phyloP scores from a whole-genome alignment of 768 basidiomycete species.

The Leccinum boreale region DNA sequence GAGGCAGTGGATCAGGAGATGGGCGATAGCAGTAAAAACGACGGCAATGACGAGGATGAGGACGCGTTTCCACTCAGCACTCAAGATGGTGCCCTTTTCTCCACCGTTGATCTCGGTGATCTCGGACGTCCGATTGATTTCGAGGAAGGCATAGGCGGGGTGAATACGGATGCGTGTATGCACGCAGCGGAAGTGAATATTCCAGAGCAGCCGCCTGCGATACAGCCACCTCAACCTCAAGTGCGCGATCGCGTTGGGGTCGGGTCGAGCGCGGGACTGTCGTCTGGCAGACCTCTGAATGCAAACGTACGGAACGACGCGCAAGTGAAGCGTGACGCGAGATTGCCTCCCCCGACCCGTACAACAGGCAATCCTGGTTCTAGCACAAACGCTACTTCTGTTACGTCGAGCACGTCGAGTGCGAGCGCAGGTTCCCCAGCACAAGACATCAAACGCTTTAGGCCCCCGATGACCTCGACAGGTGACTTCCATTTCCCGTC shows the following conservation, averaged over 20 bases:
- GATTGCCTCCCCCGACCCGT: background rate
- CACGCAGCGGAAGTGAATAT: background rate
- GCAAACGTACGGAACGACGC: background rate
- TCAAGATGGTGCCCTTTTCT: constrained; percentile 67
- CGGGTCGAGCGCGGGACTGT: background rate
- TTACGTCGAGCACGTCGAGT: constrained; percentile 2
- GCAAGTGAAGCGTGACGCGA: background rate
- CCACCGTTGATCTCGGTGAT: constrained; percentile 51
- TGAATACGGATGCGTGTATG: constrained; percentile 10
- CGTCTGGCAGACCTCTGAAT: background rate
- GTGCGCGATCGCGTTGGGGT: constrained; percentile 2
- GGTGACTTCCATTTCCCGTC: constrained; percentile 51
- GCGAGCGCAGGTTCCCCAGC: background rate
- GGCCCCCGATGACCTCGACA: constrained; percentile 26
- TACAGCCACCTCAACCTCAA: constrained; percentile 4
- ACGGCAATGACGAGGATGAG: constrained; percentile 25
- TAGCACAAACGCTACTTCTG: background rate
- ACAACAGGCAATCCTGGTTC: background rate
- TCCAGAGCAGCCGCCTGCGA: background rate
- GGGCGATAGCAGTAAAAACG: background rate
- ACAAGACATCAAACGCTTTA: background rate
- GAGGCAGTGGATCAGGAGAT: constrained; percentile 1
- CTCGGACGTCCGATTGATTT: constrained; percentile 37
- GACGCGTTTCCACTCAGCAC: constrained; percentile 50
- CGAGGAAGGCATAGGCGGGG: constrained; percentile 33